Evolutionary conservation across 768 basidiomycete genomes (phyloP).

Genomic region (Boletellus sp.): DNA sequence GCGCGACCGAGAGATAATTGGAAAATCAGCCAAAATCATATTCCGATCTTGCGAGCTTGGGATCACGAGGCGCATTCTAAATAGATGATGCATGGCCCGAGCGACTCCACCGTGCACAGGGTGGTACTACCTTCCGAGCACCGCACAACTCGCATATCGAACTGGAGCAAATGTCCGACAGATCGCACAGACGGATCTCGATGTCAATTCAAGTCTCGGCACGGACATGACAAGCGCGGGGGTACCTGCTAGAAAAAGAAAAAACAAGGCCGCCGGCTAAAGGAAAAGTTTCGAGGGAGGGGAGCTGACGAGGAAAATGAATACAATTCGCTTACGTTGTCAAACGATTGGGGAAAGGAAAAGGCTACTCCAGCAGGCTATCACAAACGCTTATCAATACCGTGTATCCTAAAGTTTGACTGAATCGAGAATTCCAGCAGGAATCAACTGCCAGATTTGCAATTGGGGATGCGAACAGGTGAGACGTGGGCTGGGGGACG

Average conservation of each 20-base stretch:
- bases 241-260: background rate
- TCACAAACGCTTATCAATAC: background rate
- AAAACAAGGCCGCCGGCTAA: conserved; percentile 2
- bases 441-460: conserved; percentile 2
- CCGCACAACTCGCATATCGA: background rate
- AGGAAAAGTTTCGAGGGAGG: background rate
- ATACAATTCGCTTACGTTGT: conserved; percentile 5
- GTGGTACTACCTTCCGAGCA: background rate
- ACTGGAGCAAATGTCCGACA: background rate
- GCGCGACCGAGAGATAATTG: conserved; percentile 2
- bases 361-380: background rate
- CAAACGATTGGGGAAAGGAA: conserved; percentile 5
- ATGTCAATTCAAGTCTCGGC: background rate
- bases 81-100: background rate
- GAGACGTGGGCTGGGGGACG: background rate
- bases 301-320: conserved; percentile 3
- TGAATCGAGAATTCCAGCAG: conserved; percentile 3
- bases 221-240: too few species aligned
- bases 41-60: conserved; percentile 4
- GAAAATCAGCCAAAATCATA: conserved; percentile 9
- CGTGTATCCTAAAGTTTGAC: conserved; percentile 11
- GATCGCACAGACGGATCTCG: background rate
- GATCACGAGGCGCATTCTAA: conserved; percentile 14
- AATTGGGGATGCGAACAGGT: background rate
- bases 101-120: background rate